A percentile compares a stretch with the other conserved stretches of the same genome.
phyloP scores from a whole-genome alignment of 495 filamentous ascomycete species.

The Penicillium cinerascens region DNA sequence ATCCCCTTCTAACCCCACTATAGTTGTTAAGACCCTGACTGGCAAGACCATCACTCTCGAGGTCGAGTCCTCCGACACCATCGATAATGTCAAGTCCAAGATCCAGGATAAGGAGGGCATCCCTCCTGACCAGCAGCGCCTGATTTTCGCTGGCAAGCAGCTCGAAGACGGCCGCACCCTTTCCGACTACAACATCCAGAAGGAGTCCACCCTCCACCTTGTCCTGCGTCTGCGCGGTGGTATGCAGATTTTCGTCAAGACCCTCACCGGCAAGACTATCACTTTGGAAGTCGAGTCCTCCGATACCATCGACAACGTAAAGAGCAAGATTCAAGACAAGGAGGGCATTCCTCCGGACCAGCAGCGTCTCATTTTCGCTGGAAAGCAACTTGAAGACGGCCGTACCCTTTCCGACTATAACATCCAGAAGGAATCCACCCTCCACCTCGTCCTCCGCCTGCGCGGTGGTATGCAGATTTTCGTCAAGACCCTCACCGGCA shows the following conservation, averaged over 20 bases:
- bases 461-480: slow-evolving; percentile 98
- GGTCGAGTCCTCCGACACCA: slow-evolving; percentile 93
- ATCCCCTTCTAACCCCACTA: slow-evolving; percentile 19
- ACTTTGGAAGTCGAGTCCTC: slow-evolving; percentile 68
- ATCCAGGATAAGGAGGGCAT: slow-evolving; percentile 80
- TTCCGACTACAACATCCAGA: slow-evolving; percentile 73
- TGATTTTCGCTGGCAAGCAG: slow-evolving; percentile 72
- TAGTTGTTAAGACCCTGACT: slow-evolving; percentile 84
- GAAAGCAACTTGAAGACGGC: slow-evolving; percentile 90
- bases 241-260: slow-evolving; percentile 75
- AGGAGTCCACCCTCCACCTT: slow-evolving; percentile 66
- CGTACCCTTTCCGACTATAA: slow-evolving; percentile 98
- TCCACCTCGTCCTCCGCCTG: slow-evolving; percentile 93
- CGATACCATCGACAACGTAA: slow-evolving; percentile 98
- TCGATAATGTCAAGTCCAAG: slow-evolving; percentile 90
- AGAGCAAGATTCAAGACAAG: slow-evolving; percentile 97
- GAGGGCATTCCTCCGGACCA: slow-evolving; percentile 94
- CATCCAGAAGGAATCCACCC: slow-evolving; percentile 98
- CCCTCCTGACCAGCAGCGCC: slow-evolving; percentile 71
- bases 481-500: slow-evolving; percentile 89
- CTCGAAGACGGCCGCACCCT: slow-evolving; percentile 68
- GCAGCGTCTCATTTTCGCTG: slow-evolving; percentile 92
- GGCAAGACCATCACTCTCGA: slow-evolving; percentile 98
- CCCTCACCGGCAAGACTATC: slow-evolving; percentile 69
- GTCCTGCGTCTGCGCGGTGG: slow-evolving; percentile 70